Evolutionary conservation across 2,329 filamentous ascomycete species (phyloP).

Genomic region (Fusarium coicis): DNA sequence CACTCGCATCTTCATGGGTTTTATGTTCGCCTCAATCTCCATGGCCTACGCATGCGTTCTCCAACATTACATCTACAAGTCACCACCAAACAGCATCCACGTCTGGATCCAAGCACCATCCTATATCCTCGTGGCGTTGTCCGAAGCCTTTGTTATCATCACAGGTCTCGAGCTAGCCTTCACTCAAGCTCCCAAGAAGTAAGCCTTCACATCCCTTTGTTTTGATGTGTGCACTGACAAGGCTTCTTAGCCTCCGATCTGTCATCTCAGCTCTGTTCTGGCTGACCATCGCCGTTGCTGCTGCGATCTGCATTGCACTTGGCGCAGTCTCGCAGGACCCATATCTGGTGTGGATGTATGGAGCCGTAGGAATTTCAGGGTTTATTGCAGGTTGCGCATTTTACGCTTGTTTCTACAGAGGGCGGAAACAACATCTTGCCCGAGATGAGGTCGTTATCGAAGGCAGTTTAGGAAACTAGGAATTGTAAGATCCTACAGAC

Average conservation of each 20-base stretch:
- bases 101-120: slow-evolving; percentile 3
- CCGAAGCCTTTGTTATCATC: slow-evolving; percentile 1
- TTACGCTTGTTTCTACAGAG: neutral
- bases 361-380: neutral
- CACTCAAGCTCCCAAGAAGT: slow-evolving; percentile 1
- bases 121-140: neutral
- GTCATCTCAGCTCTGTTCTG: slow-evolving; percentile 10
- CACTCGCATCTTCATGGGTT: neutral
- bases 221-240: neutral
- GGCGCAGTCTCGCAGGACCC: neutral
- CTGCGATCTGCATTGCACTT: neutral
- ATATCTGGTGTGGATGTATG: slow-evolving; percentile 12
- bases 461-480: neutral
- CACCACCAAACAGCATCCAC: slow-evolving; percentile 1
- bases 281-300: neutral
- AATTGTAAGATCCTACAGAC: too few species aligned
- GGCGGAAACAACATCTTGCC: neutral
- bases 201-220: neutral
- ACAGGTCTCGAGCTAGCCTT: slow-evolving; percentile 8
- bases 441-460: neutral
- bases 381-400: slow-evolving; percentile 1
- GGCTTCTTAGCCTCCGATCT: neutral
- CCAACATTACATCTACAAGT: neutral
- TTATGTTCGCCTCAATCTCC: slow-evolving; percentile 4
- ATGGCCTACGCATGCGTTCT: slow-evolving; percentile 6